Percentiles rank a stretch among this genome's conserved stretches.
Conservation (phyloP, 2,329 filamentous ascomycete genomes). For the Sporothrix globosa region DNA sequence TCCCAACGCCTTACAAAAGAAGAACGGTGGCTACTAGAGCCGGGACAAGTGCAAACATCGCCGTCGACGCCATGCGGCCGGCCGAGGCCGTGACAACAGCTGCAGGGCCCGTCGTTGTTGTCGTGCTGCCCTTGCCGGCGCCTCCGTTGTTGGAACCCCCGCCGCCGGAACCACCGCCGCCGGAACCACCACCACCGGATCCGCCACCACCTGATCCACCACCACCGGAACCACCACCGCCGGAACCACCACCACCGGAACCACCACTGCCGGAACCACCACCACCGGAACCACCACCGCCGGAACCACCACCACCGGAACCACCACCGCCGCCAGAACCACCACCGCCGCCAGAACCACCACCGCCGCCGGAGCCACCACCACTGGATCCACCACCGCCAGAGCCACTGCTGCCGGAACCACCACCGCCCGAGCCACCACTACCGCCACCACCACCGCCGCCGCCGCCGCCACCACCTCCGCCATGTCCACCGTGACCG, state of each 20-base stretch:
- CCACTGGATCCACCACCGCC: not conserved
- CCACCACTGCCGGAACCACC: not conserved
- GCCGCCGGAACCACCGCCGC: not conserved
- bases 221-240: not conserved
- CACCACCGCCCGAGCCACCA: not conserved
- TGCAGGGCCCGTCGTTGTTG: conserved; percentile 39
- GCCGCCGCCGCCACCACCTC: not conserved
- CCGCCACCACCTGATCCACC: not conserved
- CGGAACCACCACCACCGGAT: not conserved
- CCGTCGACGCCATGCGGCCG: conserved; percentile 55
- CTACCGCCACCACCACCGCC: not conserved
- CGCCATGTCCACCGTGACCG: not conserved
- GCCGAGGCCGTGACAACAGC: conserved; percentile 53
- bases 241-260: not conserved
- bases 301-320: not conserved
- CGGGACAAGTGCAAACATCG: conserved; percentile 54
- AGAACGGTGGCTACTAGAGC: conserved; percentile 57
- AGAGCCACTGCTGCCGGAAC: not conserved
- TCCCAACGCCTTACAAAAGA: conserved; percentile 52
- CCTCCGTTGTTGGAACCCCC: not conserved
- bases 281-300: not conserved
- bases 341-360: not conserved
- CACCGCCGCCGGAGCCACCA: not conserved
- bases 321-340: not conserved
- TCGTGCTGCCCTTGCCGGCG: not conserved